phyloP scores from a whole-genome alignment of 306 rosid species.

The Cicer arietinum region DNA sequence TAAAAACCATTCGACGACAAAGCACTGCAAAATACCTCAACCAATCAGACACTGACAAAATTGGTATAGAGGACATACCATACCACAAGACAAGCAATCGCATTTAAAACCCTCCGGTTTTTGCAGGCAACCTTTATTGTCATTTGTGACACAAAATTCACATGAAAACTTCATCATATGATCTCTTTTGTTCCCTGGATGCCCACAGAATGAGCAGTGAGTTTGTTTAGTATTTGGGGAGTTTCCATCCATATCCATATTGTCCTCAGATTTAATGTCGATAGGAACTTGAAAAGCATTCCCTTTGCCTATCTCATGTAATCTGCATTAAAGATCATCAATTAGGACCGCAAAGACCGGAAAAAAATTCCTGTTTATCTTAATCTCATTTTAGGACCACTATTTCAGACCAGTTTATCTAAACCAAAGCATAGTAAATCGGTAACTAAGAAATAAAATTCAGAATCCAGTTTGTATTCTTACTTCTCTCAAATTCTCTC shows the following conservation, averaged over 20 bases:
- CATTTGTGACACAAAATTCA: conserved; percentile 56
- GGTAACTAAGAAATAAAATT: background rate
- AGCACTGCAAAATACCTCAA: conserved; percentile 15
- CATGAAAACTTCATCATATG: conserved; percentile 66
- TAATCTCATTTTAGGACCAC: conserved; percentile 20
- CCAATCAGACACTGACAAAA: conserved; percentile 13
- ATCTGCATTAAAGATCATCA: conserved; percentile 58
- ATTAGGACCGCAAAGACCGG: conserved; percentile 6
- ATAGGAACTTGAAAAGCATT: conserved; percentile 49
- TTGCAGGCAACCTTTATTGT: conserved; percentile 66
- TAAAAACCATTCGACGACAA: conserved; percentile 27
- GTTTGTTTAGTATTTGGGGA: conserved; percentile 56
- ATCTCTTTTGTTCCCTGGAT: conserved; percentile 80
- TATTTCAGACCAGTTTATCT: background rate
- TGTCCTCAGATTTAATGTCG: conserved; percentile 46
- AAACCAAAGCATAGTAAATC: conserved; percentile 9
- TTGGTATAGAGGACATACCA: conserved; percentile 49
- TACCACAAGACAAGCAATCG: conserved; percentile 71
- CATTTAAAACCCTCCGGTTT: conserved; percentile 80
- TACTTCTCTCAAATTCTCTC: background rate
- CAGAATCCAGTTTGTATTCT: background rate
- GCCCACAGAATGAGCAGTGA: conserved; percentile 95
- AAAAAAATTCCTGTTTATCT: background rate
- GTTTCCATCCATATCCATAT: conserved; percentile 49
- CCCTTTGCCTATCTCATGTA: conserved; percentile 73